Evolutionary conservation across 768 basidiomycete species (phyloP), one percentile per base, ranked within the genome.

Genomic region (Suillus decipiens): DNA sequence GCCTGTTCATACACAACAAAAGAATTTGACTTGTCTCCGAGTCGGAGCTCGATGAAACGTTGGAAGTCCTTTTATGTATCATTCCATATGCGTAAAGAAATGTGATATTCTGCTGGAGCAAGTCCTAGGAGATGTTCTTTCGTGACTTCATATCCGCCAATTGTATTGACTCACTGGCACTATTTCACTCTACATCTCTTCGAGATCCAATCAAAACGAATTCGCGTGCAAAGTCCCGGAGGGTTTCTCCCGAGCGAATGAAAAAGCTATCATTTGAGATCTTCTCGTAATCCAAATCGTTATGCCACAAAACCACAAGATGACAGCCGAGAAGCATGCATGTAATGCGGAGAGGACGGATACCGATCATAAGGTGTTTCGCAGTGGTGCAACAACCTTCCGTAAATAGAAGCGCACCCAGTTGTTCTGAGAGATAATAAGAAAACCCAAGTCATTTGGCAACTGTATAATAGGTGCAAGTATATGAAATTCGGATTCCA

Each of bases 281-380:
- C 31, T 5, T 53, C 51, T 53, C 31, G 51, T 33, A 53, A 19
- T n/a, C 6, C 34, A n/a, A 34, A 19, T 53, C 33, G 51, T n/a
- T 33, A 34, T 53, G 51, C 19, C 33, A 53, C 51, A 33, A 33
- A 34, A n/a, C 51, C 28, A 17, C 10, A 53, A n/a, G 31, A 11
- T 33, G 28, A 50, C 48, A 19, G 17, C 28, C 31, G 31, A 33
- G 51, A 34, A 34, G 31, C 51, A 19, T 53, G 51, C 51, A n/a
- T n/a, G 51, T 53, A 53, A 53, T 33, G 33, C 51, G 51, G 51
- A 53, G 51, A 34, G 51, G 19, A 33, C 31, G 19, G 19, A 53
- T 19, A 33, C 19, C 51, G 51, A 53, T 33, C 31, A 31, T 53
- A 53, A 5, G 28, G 31, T 19, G 31, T 53, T 33, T n/a, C 11